Base-by-base conservation (phyloP, 140 eudicot genomes). In the Ambrosia hybrid region DNA sequence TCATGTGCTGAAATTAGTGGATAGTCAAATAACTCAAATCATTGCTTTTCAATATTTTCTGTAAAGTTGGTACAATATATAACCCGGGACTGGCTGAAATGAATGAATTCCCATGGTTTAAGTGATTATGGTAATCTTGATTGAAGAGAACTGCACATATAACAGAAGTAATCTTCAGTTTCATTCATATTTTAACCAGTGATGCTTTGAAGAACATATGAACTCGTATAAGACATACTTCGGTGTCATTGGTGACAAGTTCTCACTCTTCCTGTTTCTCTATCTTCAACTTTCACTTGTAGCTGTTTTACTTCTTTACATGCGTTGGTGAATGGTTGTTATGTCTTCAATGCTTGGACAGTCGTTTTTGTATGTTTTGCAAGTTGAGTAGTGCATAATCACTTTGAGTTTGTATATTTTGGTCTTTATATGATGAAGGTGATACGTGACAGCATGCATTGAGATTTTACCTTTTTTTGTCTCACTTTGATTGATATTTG, bases 221-320 rank as follows among this genome's bases (percentile, higher is more conserved):
- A 38, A 37, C 48, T 69, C 4, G 10, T 37, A 36, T 38, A 34
- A 68, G 51, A n/a, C 49, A 68, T 68, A 69, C 57, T 69, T 33
- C 49, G 45, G 39, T 16, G 72, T 46, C 53, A 14, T 48, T 21
- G 15, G 8, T 69, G 48, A 30, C 51, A 15, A 55, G 38, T 10
- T 70, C 26, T 53, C 49, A 14, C 34, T 37, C 49, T 7, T 52
- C 48, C 49, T 37, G 36, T 53, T 34, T 52, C 15, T 17, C 9
- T 53, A 36, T 52, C 45, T 48, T 70, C 17, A 52, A 53, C 51
- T 34, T 52, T 52, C 58, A 65, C 26, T 16, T 51, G 45, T 68
- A 51, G 59, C 46, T 51, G 26, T 51, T 30, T 21, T n/a, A n/a
- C n/a, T n/a, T n/a, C n/a, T n/a, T n/a, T n/a, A n/a, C n/a, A n/a